Conservation (phyloP, 805 yeast species). For the Alloascoidea africana region DNA sequence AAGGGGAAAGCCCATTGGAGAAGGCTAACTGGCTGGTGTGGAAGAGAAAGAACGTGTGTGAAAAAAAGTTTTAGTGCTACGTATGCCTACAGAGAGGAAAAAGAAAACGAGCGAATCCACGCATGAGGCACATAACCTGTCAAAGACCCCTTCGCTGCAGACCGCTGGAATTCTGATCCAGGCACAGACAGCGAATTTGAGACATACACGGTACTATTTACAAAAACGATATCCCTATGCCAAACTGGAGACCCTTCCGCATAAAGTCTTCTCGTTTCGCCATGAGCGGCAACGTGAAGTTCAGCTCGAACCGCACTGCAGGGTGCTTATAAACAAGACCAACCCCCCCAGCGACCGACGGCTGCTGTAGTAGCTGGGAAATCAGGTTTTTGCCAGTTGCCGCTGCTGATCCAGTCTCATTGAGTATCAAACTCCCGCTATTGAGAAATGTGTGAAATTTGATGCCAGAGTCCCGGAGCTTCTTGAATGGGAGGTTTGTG, state of each 20-base stretch:
- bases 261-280: constrained; percentile 31
- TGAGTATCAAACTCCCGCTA: constrained; percentile 43
- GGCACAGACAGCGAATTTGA: too few relatives aligned
- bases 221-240: constrained; percentile 45
- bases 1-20: too few relatives aligned
- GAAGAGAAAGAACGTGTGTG: too few relatives aligned
- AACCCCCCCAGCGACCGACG: constrained; percentile 38
- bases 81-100: too few relatives aligned
- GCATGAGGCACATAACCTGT: too few relatives aligned
- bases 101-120: too few relatives aligned
- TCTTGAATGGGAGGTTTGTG: constrained; percentile 40
- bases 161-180: too few relatives aligned
- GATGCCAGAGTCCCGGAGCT: constrained; percentile 29
- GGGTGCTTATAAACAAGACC: constrained; percentile 52
- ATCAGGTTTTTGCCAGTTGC: constrained; percentile 9
- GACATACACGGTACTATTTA: too few relatives aligned
- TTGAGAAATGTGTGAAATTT: constrained; percentile 49
- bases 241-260: constrained; percentile 55
- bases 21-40: too few relatives aligned
- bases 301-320: constrained; percentile 52
- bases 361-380: constrained; percentile 14
- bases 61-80: too few relatives aligned
- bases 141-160: too few relatives aligned
- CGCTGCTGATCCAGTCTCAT: constrained; percentile 17
- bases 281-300: constrained; percentile 44